Conservation (phyloP, 768 basidiomycete genomes). For the Candolleomyces eurysporus region DNA sequence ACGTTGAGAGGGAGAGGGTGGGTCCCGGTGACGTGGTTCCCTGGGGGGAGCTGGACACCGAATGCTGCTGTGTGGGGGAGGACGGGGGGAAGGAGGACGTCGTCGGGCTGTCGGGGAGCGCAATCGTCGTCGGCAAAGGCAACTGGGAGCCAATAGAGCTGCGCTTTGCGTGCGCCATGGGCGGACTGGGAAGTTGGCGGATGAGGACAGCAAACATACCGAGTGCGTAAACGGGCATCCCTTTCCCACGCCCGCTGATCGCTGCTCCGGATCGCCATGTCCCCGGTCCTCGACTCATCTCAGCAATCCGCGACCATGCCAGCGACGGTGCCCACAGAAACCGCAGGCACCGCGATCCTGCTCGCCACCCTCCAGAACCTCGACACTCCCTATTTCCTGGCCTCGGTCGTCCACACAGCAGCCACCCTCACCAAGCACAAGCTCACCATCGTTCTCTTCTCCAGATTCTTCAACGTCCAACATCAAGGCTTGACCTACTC, state of each 20-base stretch:
- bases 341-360: slow-evolving; percentile 38
- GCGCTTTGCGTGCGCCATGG: slow-evolving; percentile 15
- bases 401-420: slow-evolving; percentile 51
- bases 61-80: not conserved
- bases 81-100: slow-evolving; percentile 16
- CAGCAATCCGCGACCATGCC: not conserved
- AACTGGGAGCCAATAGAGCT: slow-evolving; percentile 29
- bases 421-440: slow-evolving; percentile 42
- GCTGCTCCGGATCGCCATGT: not conserved
- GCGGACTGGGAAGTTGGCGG: not conserved
- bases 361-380: slow-evolving; percentile 54
- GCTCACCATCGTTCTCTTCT: slow-evolving; percentile 66
- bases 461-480: slow-evolving; percentile 51
- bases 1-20: slow-evolving; percentile 2
- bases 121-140: slow-evolving; percentile 33
- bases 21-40: not conserved
- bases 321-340: slow-evolving; percentile 8
- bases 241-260: not conserved
- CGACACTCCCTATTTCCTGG: slow-evolving; percentile 53
- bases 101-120: slow-evolving; percentile 12
- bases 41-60: not conserved
- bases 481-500: slow-evolving; percentile 11
- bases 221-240: not conserved
- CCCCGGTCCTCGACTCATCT: no score
- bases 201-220: slow-evolving; percentile 12